Conservation (phyloP, 495 filamentous ascomycete genomes). For the Letharia lupina region DNA sequence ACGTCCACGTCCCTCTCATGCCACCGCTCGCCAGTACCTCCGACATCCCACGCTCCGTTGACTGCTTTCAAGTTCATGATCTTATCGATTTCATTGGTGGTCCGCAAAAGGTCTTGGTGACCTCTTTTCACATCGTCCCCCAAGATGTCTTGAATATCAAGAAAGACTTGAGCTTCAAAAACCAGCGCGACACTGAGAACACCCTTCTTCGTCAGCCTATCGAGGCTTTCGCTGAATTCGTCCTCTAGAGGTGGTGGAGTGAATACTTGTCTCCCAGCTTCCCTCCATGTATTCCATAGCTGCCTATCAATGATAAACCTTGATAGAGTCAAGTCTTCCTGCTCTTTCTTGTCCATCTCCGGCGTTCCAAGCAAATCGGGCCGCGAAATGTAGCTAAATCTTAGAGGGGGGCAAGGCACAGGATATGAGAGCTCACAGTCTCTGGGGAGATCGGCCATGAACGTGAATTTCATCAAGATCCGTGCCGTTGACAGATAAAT, state of each 20-base stretch:
- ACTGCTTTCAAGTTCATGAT: slow-evolving; percentile 13
- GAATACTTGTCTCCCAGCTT: background rate
- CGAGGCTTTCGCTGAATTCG: slow-evolving; percentile 16
- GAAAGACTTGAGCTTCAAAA: slow-evolving; percentile 14
- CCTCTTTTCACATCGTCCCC: slow-evolving; percentile 10
- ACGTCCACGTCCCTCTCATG: slow-evolving; percentile 11
- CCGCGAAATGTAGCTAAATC: slow-evolving; percentile 13
- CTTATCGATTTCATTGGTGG: slow-evolving; percentile 3
- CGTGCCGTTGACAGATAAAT: slow-evolving; percentile 18
- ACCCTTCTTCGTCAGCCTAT: slow-evolving; percentile 13
- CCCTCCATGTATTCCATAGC: slow-evolving; percentile 8
- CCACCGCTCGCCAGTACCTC: slow-evolving; percentile 17
- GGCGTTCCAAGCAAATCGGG: slow-evolving; percentile 16
- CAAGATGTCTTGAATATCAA: slow-evolving; percentile 18
- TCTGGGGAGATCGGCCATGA: slow-evolving; percentile 1
- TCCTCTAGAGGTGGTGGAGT: slow-evolving; percentile 8
- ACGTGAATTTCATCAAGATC: slow-evolving; percentile 14
- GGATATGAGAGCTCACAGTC: slow-evolving; percentile 9
- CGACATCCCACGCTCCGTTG: slow-evolving; percentile 16
- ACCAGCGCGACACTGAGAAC: slow-evolving; percentile 15
- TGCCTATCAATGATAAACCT: slow-evolving; percentile 12
- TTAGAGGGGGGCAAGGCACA: slow-evolving; percentile 7
- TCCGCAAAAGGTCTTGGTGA: slow-evolving; percentile 11
- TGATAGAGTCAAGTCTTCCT: slow-evolving; percentile 12
- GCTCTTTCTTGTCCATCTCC: slow-evolving; percentile 16